Percentiles rank a stretch among this genome's conserved stretches.
These are phyloP conservation scores for Fusarium domesticum DNA, from an alignment of 2,329 filamentous ascomycete genomes.

Conservation along the genomic window DNA sequence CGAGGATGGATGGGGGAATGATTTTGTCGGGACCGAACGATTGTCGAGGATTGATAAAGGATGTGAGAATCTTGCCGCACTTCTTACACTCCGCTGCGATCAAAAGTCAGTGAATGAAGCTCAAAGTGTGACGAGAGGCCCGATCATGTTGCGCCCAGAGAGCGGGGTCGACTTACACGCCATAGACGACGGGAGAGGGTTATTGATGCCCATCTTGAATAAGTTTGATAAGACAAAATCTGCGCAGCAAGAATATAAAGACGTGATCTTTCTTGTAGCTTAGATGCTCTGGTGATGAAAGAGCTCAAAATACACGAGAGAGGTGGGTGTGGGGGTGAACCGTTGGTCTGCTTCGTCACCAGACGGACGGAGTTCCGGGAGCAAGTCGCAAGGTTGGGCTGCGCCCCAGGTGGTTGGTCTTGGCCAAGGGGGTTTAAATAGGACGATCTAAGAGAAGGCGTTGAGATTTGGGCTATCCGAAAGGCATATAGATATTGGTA, in stretches of 20 bases:
- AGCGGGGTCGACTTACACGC: slow-evolving; percentile 55
- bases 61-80: slow-evolving; percentile 90
- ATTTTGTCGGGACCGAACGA: slow-evolving; percentile 95
- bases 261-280: neutral
- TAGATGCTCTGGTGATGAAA: neutral
- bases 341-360: neutral
- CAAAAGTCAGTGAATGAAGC: slow-evolving; percentile 13
- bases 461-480: too few relatives aligned
- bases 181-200: slow-evolving; percentile 64
- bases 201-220: slow-evolving; percentile 60
- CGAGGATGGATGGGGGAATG: slow-evolving; percentile 86
- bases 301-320: neutral
- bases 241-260: neutral
- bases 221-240: slow-evolving; percentile 1
- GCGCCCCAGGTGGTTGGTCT: neutral
- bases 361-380: neutral
- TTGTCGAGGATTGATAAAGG: slow-evolving; percentile 91
- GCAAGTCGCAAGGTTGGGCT: neutral
- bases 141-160: slow-evolving; percentile 3
- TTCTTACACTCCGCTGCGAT: slow-evolving; percentile 90
- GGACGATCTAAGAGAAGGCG: neutral
- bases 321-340: neutral
- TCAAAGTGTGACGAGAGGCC: slow-evolving; percentile 5
- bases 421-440: neutral
- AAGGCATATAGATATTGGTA: too few relatives aligned